Percentiles rank a stretch among this genome's conserved stretches.
Conservation (phyloP, 2,329 filamentous ascomycete genomes). For the Hymenoscyphus occultus region DNA sequence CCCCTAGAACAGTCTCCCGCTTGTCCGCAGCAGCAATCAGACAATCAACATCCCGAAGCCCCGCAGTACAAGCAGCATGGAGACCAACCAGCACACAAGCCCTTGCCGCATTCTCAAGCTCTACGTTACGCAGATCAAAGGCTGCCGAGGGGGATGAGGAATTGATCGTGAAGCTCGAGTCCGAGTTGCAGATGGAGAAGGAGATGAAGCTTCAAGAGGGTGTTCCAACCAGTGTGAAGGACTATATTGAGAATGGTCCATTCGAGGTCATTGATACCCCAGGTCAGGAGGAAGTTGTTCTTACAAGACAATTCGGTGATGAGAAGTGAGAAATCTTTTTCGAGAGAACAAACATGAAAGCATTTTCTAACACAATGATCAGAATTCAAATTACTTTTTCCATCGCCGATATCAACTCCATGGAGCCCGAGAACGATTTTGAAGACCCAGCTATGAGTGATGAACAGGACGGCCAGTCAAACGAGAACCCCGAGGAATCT, state of each 20-base stretch:
- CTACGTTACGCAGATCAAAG: slow-evolving; percentile 40
- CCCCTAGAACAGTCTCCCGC: slow-evolving; percentile 62
- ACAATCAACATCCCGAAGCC: slow-evolving; percentile 43
- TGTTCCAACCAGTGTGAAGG: slow-evolving; percentile 73
- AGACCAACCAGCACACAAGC: slow-evolving; percentile 31
- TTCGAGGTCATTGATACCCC: slow-evolving; percentile 80
- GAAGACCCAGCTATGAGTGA: slow-evolving; percentile 55
- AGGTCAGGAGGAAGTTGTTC: slow-evolving; percentile 82
- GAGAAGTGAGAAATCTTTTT: slow-evolving; percentile 67
- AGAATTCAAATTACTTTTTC: slow-evolving; percentile 81
- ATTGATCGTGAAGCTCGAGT: slow-evolving; percentile 80
- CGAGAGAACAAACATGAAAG: slow-evolving; percentile 6
- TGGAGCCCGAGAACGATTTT: slow-evolving; percentile 57
- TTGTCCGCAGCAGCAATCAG: slow-evolving; percentile 51
- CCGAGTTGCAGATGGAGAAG: slow-evolving; percentile 80
- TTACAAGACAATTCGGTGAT: slow-evolving; percentile 79
- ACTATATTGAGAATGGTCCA: slow-evolving; percentile 81
- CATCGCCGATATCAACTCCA: slow-evolving; percentile 74
- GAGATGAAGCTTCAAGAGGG: slow-evolving; percentile 70
- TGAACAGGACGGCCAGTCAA: slow-evolving; percentile 51
- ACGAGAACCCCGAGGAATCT: slow-evolving; percentile 53
- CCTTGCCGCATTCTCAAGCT: slow-evolving; percentile 39
- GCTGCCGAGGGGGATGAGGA: slow-evolving; percentile 65
- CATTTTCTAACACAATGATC: slow-evolving; percentile 23
- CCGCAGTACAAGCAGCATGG: slow-evolving; percentile 32